Evolutionary conservation across 768 basidiomycete genomes (phyloP).

Genomic region (Gyrodon lividus): DNA sequence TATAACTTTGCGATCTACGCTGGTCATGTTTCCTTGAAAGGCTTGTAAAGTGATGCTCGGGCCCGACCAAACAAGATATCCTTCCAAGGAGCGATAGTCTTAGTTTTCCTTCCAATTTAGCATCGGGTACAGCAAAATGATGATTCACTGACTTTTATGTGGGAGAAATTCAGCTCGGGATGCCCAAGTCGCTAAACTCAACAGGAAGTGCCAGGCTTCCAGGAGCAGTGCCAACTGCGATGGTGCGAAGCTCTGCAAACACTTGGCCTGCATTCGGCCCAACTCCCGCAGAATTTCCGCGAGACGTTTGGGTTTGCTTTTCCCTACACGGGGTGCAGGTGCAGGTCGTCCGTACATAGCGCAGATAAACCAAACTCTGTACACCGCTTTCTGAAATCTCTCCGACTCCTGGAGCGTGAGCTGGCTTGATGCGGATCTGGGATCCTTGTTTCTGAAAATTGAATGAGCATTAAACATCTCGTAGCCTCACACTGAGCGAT

Average conservation of each 20-base stretch:
- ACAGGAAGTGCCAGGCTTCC: slow-evolving; percentile 10
- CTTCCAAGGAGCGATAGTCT: slow-evolving; percentile 4
- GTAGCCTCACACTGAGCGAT: neutral
- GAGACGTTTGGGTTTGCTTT: slow-evolving; percentile 11
- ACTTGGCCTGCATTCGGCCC: slow-evolving; percentile 1
- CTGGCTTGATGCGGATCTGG: slow-evolving; percentile 28
- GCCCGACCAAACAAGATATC: slow-evolving; percentile 16
- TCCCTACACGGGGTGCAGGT: slow-evolving; percentile 7
- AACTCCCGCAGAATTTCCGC: slow-evolving; percentile 2
- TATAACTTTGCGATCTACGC: slow-evolving; percentile 10
- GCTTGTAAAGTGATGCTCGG: slow-evolving; percentile 7
- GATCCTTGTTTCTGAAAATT: slow-evolving; percentile 37
- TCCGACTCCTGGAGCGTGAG: slow-evolving; percentile 33
- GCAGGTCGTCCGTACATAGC: slow-evolving; percentile 13
- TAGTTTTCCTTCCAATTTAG: neutral
- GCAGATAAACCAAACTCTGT: slow-evolving; percentile 27
- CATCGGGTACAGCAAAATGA: neutral
- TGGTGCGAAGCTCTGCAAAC: slow-evolving; percentile 6
- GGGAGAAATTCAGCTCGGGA: slow-evolving; percentile 6
- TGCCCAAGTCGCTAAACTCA: slow-evolving; percentile 11
- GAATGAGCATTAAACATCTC: neutral
- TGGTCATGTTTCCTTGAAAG: slow-evolving; percentile 8
- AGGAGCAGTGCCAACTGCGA: slow-evolving; percentile 1
- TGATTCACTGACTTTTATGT: slow-evolving; percentile 5
- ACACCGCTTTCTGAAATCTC: slow-evolving; percentile 30